Base-by-base conservation (phyloP, 345 rosid genomes). In the Euphorbia peplus region DNA sequence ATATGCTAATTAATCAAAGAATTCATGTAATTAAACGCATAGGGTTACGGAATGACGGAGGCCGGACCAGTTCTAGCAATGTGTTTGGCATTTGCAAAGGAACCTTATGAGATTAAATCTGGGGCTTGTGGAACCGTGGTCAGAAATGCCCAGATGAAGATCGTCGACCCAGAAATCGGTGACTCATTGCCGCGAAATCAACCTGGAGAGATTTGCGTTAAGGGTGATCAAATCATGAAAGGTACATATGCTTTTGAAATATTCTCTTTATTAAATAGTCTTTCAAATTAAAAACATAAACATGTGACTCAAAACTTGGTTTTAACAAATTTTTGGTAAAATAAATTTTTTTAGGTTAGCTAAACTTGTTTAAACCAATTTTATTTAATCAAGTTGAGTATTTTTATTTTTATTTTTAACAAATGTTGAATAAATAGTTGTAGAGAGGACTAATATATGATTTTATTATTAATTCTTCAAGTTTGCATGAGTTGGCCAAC, bases 11-110 rank as follows among this genome's bases (percentile, higher is more conserved):
- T 32, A 32, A 32, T 32, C 37, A 32, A 32, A 32, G 37, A 32
- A 32, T 32, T n/a, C n/a, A 32, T 32, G 6, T 2, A 32, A 32
- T 32, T 2, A 32, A 11, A 13, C 28, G 11, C 54, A 51, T 56
- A 92, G 98, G 92, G 97, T 1, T 92, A 92, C 62, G 98, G 98
- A 39, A 91, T 91, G 98, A 93, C 98, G 0, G 97, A 93, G 80
- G 91, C 97, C 4, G 97, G 97, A 15, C 95, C 95, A 1, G 92
- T 93, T 22, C 73, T 93, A 24, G 79, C 98, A 7, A 87, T 87
- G 88, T 84, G 95, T 52, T 67, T 85, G 59, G 87, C 92, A 5
- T 91, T 93, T 67, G 97, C 98, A 0, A 93, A 89, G 65, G 74
- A 85, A 16, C 91, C 96, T 0, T 87, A 81, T 13, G 77, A 84